phyloP scores from a whole-genome alignment of 495 filamentous ascomycete species.

The Margaritispora aquatica region DNA sequence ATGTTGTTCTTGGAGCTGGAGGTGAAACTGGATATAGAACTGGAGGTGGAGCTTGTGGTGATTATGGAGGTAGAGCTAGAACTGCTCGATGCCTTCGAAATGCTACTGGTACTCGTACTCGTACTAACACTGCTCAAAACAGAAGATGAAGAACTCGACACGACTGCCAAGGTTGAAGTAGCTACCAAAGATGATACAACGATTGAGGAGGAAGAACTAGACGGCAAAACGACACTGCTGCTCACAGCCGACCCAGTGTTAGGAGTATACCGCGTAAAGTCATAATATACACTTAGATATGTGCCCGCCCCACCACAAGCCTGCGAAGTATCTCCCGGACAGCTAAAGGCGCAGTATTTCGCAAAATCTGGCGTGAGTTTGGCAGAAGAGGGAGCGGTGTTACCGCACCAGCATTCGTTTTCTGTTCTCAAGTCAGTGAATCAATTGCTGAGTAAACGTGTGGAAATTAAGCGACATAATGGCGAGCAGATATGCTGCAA shows the following conservation, averaged over 20 bases:
- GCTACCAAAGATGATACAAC: neutral
- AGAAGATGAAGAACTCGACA: neutral
- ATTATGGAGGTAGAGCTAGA: neutral
- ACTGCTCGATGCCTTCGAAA: neutral
- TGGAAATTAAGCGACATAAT: no score
- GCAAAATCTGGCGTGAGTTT: neutral
- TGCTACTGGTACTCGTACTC: neutral
- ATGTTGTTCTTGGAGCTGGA: neutral
- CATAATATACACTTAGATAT: constrained; percentile 36
- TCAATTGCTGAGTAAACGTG: no score
- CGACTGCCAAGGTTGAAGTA: neutral
- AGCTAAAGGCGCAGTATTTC: neutral
- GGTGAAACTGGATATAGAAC: neutral
- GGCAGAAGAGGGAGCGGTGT: neutral
- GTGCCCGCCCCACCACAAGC: constrained; percentile 36
- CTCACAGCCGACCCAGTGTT: neutral
- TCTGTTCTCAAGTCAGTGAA: no score
- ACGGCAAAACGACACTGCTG: neutral
- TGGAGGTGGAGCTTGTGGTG: neutral
- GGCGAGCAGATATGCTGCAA: no score
- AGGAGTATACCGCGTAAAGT: constrained; percentile 26
- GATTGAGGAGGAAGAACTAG: neutral
- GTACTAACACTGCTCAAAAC: neutral
- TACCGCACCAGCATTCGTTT: constrained; percentile 15
- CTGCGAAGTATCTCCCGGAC: constrained; percentile 18